Evolutionary conservation across 2,329 filamentous ascomycete species (phyloP).

Genomic region (Zarea fungicola): DNA sequence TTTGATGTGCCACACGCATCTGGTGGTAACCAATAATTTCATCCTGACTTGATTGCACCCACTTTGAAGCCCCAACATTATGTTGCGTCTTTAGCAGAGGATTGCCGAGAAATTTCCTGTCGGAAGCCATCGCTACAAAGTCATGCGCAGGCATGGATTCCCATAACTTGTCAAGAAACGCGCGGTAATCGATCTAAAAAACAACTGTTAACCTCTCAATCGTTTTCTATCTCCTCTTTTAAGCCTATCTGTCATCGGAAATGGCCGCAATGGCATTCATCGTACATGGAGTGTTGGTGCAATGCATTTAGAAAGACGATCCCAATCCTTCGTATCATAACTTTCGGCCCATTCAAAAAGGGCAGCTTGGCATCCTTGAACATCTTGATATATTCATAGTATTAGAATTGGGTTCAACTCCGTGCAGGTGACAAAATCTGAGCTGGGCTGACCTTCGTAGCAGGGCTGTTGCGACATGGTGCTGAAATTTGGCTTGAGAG

Average conservation of each 20-base stretch:
- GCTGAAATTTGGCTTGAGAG: too few species aligned
- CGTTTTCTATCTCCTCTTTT: too few species aligned
- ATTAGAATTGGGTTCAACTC: too few species aligned
- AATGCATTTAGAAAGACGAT: constrained; percentile 49
- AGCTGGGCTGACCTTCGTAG: too few species aligned
- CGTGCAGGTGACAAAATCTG: too few species aligned
- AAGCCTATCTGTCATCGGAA: too few species aligned
- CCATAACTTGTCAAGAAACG: constrained; percentile 49
- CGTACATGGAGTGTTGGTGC: constrained; percentile 36
- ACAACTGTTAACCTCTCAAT: not conserved
- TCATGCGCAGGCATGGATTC: constrained; percentile 50
- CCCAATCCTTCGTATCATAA: constrained; percentile 62
- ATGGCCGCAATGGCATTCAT: not conserved
- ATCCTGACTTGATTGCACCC: constrained; percentile 42
- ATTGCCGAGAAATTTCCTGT: constrained; percentile 48
- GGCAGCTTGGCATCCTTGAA: constrained; percentile 13
- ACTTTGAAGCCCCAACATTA: constrained; percentile 48
- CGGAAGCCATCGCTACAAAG: constrained; percentile 47
- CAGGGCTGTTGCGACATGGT: too few species aligned
- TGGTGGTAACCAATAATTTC: constrained; percentile 51
- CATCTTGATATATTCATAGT: too few species aligned
- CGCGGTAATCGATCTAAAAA: constrained; percentile 21
- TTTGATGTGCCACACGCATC: constrained; percentile 53
- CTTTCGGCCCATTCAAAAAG: constrained; percentile 59
- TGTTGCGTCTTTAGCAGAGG: constrained; percentile 51